Conservation (phyloP, 495 filamentous ascomycete species). For the Trypethelium eluteriae region DNA sequence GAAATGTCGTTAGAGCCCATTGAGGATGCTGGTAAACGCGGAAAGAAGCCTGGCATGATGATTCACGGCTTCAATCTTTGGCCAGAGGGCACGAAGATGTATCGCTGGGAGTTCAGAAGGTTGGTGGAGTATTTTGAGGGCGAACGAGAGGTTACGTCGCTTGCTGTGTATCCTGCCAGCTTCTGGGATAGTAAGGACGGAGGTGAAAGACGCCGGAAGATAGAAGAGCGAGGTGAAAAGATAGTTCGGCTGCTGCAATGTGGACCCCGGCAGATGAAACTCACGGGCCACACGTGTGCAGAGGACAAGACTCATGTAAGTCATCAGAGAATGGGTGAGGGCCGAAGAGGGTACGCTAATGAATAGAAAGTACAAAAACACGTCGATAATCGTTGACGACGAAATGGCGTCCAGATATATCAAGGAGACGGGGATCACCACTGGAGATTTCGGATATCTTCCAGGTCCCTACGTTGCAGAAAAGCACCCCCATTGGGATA, state of each 20-base stretch:
- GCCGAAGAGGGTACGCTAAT: neutral
- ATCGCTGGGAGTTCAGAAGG: neutral
- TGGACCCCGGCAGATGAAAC: neutral
- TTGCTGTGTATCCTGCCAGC: neutral
- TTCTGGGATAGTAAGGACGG: neutral
- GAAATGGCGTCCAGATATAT: neutral
- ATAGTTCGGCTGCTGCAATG: neutral
- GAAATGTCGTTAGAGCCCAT: neutral
- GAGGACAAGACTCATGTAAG: neutral
- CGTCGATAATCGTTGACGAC: neutral
- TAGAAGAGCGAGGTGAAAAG: neutral
- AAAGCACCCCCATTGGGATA: neutral
- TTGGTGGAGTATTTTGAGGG: conserved; percentile 3
- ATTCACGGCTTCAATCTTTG: neutral
- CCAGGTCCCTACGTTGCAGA: neutral
- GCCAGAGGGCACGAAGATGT: neutral
- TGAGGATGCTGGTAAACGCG: neutral
- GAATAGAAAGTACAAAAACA: neutral
- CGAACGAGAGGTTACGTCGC: neutral
- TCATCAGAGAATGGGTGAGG: neutral
- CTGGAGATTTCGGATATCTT: neutral
- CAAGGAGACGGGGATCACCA: neutral
- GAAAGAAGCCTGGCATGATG: neutral
- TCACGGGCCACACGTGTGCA: neutral
- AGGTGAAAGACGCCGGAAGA: neutral